phyloP scores from a whole-genome alignment of 352 stramenopile species.

The Achlya hypogyna region DNA sequence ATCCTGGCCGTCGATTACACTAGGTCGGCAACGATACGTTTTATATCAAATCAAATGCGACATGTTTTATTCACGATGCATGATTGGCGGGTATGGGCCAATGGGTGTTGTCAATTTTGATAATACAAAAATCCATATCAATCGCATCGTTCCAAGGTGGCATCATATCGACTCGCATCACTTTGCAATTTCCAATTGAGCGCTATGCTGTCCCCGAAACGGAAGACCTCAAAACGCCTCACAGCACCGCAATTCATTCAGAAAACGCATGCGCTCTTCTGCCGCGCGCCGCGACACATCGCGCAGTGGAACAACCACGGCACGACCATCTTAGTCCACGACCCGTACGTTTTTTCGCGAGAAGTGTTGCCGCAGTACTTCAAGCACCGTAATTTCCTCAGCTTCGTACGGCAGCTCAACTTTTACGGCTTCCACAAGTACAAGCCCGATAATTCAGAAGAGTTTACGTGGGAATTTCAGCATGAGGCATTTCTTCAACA shows the following conservation, averaged over 20 bases:
- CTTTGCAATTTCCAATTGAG: not conserved
- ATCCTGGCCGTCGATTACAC: too few relatives aligned
- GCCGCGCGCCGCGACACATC: not conserved
- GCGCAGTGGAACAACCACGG: conserved; percentile 23
- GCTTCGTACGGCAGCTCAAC: conserved; percentile 50
- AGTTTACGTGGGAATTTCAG: conserved; percentile 74
- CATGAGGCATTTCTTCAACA: conserved; percentile 82
- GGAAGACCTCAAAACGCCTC: not conserved
- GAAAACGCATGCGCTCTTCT: not conserved
- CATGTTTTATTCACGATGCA: too few relatives aligned
- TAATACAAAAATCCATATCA: too few relatives aligned
- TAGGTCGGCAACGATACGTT: too few relatives aligned
- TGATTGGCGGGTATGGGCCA: too few relatives aligned
- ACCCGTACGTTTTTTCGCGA: conserved; percentile 21
- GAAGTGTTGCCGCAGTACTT: conserved; percentile 36
- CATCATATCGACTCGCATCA: not conserved
- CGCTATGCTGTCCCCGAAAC: not conserved
- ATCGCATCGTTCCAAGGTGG: too few relatives aligned
- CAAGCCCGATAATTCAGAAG: conserved; percentile 18
- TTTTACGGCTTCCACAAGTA: conserved; percentile 49
- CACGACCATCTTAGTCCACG: conserved; percentile 21
- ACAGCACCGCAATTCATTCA: conserved; percentile 7
- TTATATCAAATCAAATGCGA: too few relatives aligned
- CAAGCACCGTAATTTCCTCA: conserved; percentile 43
- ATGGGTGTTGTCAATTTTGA: too few relatives aligned